These are phyloP conservation scores for Fusarium bulbicola DNA, from an alignment of 2,329 filamentous ascomycete genomes.

Conservation along the genomic window DNA sequence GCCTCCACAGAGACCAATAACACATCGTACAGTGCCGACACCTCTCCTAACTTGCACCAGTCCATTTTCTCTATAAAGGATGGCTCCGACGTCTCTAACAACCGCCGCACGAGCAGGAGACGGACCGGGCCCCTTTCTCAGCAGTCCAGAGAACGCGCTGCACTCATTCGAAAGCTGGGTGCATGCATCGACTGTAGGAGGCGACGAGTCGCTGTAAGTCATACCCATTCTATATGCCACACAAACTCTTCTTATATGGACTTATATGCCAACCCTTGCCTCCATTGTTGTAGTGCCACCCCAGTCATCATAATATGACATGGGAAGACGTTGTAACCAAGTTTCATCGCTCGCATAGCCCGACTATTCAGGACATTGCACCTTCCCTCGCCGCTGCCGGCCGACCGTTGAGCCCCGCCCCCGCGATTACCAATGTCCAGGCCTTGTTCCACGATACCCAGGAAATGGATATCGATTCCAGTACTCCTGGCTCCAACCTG, in stretches of 20 bases:
- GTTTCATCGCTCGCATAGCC: conserved; percentile 62
- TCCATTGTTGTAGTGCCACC: conserved; percentile 59
- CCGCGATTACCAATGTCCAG: conserved; percentile 49
- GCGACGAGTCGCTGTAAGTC: conserved; percentile 67
- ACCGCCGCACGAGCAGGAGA: conserved; percentile 64
- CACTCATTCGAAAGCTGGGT: conserved; percentile 67
- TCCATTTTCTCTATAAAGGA: conserved; percentile 66
- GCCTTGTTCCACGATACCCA: conserved; percentile 57
- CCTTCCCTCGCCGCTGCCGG: conserved; percentile 52
- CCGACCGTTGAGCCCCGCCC: conserved; percentile 58
- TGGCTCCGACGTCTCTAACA: conserved; percentile 62
- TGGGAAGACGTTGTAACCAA: conserved; percentile 68
- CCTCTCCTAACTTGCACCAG: conserved; percentile 60
- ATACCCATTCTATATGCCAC: background rate
- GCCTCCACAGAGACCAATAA: conserved; percentile 58
- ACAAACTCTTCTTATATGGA: background rate
- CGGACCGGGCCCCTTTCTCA: conserved; percentile 68
- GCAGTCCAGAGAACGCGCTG: conserved; percentile 66
- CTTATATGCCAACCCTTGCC: conserved; percentile 30
- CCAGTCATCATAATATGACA: conserved; percentile 67
- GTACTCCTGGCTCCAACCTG: conserved; percentile 44
- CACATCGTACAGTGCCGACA: conserved; percentile 62
- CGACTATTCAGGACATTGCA: conserved; percentile 59
- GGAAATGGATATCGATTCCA: conserved; percentile 65
- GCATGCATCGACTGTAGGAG: conserved; percentile 66